Percentiles rank a stretch among this genome's conserved stretches.
Evolutionary conservation across 1,139 yeast genomes (phyloP).

Genomic region (Magnusiomyces tetraspermus): DNA sequence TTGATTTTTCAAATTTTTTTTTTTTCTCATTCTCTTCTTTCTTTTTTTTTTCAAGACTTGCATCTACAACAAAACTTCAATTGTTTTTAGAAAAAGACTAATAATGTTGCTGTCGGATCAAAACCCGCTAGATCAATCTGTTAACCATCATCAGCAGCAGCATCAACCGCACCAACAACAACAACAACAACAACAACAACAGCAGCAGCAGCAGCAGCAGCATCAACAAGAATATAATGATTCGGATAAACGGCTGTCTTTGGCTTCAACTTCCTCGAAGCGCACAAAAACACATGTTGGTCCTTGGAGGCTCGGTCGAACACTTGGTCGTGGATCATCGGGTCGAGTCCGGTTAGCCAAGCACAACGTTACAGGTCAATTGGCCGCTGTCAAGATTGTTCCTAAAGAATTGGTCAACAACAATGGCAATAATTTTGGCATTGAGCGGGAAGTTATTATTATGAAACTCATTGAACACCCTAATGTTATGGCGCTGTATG

Average conservation of each 20-base stretch:
- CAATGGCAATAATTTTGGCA: constrained; percentile 46
- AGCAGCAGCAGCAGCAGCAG: not conserved
- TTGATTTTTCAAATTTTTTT: too few species aligned
- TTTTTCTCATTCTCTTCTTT: too few species aligned
- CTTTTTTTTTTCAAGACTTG: too few species aligned
- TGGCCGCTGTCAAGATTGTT: constrained; percentile 95
- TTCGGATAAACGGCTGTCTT: constrained; percentile 40
- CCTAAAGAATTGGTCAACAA: constrained; percentile 54
- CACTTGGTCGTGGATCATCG: constrained; percentile 90
- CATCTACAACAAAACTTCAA: too few species aligned
- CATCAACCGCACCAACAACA: too few species aligned
- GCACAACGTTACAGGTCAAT: constrained; percentile 70
- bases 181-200: not conserved
- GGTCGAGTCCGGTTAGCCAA: constrained; percentile 91
- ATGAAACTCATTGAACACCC: constrained; percentile 89
- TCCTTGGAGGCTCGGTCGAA: constrained; percentile 96
- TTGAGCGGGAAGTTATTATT: constrained; percentile 89
- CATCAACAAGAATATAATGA: not conserved
- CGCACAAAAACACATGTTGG: constrained; percentile 72
- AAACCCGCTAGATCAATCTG: too few species aligned
- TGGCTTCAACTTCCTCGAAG: constrained; percentile 30
- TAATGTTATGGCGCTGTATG: constrained; percentile 86
- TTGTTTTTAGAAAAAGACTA: too few species aligned
- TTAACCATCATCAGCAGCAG: too few species aligned
- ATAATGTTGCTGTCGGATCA: too few species aligned